Conservation (phyloP, 2,329 filamentous ascomycete species). For the Pestalotiopsis sp. region DNA sequence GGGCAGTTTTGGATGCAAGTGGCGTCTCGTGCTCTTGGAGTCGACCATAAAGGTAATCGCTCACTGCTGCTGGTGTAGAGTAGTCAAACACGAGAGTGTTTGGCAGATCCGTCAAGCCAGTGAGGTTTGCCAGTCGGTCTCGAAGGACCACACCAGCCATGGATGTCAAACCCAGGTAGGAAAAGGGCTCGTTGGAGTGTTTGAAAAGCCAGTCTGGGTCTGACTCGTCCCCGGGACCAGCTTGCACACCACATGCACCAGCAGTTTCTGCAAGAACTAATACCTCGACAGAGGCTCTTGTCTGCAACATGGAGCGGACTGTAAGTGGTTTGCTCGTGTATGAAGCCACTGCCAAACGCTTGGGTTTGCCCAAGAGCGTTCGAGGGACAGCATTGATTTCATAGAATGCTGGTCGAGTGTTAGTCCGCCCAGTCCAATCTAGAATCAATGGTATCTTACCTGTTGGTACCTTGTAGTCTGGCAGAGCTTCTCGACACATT, state of each 20-base stretch:
- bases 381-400: conserved; percentile 8
- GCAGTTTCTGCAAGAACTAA: conserved; percentile 9
- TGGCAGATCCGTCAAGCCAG: conserved; percentile 5
- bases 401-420: conserved; percentile 4
- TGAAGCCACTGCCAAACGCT: conserved; percentile 3
- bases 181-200: conserved; percentile 1
- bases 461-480: conserved; percentile 9
- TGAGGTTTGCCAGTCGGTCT: conserved; percentile 10
- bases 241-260: conserved; percentile 8
- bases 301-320: conserved; percentile 2
- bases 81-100: conserved; percentile 11
- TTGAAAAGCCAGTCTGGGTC: conserved; percentile 6
- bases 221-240: neutral
- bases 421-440: neutral
- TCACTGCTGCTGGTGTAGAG: conserved; percentile 4
- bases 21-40: conserved; percentile 1
- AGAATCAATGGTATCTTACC: neutral
- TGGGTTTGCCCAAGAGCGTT: conserved; percentile 5
- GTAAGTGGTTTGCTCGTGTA: conserved; percentile 5
- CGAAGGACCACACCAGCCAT: conserved; percentile 11
- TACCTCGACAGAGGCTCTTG: conserved; percentile 3
- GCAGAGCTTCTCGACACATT: conserved; percentile 2
- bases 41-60: conserved; percentile 1
- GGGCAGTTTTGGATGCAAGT: neutral
- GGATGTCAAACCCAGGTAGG: neutral